Base-by-base conservation (phyloP, 2,329 filamentous ascomycete genomes). In the Aspergillus arachidicola region DNA sequence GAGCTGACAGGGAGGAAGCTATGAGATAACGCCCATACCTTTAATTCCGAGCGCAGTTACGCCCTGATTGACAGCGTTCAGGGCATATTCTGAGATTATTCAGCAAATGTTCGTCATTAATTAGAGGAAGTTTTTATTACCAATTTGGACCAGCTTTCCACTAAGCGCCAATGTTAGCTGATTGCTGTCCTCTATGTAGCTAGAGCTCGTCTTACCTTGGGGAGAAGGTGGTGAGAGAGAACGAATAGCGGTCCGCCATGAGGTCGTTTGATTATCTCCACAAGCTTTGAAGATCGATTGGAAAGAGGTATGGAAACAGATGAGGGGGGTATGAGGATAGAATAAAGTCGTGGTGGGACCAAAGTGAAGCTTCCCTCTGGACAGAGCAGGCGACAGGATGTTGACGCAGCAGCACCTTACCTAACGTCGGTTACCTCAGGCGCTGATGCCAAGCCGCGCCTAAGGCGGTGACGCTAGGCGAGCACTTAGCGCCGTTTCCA, bases 231-330 rank as follows among this genome's bases (percentile, higher is more conserved):
- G 95, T 99, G 79, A 99, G 87, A 64, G 95, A 99, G 89, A 99
- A 99, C 61, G 94, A 97, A 83, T 99, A 99, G 85, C 95, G 88
- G 83, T 99, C 95, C 77, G 95, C 94, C 94, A 99, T 99, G 78
- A 65, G 84, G 75, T 67, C 63, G 64, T 62, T 19, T 66, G 43
- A 60, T 21, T 57, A 64, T 58, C 58, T 65, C 63, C 59, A 64
- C 53, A 59, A 68, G 64, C 68, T 72, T 61, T 38, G 54, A 55
- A 23, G 51, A 23, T 34, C 14, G 26, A n/a, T 30, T n/a, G n/a
- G 12, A 21, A 65, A 21, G 45, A 30, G 14, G 38, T n/a, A 51
- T 34, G 16, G 30, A 55, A 57, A 43, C 32, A 64, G 58, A 58
- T 61, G 48, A 46, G 38, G 59, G 59, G 60, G 46, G 50, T 60